Evolutionary conservation across 208 protist genomes (phyloP).

Genomic region (Phytomonas sp.): DNA sequence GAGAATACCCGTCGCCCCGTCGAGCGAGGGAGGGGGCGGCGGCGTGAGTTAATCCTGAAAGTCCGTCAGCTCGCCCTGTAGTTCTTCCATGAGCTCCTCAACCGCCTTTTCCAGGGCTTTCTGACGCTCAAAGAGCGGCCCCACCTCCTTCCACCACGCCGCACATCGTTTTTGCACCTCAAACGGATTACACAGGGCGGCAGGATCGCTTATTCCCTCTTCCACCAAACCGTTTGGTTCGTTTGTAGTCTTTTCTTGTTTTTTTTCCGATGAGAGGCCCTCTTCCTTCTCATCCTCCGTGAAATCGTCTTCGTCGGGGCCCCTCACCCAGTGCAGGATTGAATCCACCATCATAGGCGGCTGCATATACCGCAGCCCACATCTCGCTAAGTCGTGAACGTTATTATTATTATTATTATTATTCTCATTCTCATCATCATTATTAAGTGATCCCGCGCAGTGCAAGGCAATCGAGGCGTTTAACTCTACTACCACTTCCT

Average conservation of each 20-base stretch:
- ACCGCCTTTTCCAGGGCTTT: slow-evolving; percentile 16
- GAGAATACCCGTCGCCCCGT: background rate
- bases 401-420: background rate
- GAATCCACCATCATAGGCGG: background rate
- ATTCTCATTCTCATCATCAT: background rate
- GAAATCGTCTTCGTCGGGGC: slow-evolving; percentile 8
- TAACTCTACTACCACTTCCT: slow-evolving; percentile 16
- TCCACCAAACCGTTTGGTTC: background rate
- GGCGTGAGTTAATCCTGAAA: slow-evolving; percentile 7
- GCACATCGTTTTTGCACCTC: slow-evolving; percentile 21
- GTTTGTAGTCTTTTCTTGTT: slow-evolving; percentile 1
- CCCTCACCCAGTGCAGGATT: background rate
- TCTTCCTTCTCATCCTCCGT: slow-evolving; percentile 15
- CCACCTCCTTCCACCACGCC: slow-evolving; percentile 17
- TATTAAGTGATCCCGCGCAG: background rate
- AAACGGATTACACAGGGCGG: slow-evolving; percentile 18
- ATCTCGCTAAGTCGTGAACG: slow-evolving; percentile 5
- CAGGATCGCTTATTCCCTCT: background rate
- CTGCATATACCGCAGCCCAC: slow-evolving; percentile 9
- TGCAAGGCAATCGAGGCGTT: background rate
- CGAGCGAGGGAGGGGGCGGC: background rate
- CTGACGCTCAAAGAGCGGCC: slow-evolving; percentile 16
- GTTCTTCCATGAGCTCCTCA: slow-evolving; percentile 33
- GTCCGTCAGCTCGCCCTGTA: slow-evolving; percentile 45
- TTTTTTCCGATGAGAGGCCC: background rate